phyloP scores from a whole-genome alignment of 768 basidiomycete species.

The Multifurca ochricompacta region DNA sequence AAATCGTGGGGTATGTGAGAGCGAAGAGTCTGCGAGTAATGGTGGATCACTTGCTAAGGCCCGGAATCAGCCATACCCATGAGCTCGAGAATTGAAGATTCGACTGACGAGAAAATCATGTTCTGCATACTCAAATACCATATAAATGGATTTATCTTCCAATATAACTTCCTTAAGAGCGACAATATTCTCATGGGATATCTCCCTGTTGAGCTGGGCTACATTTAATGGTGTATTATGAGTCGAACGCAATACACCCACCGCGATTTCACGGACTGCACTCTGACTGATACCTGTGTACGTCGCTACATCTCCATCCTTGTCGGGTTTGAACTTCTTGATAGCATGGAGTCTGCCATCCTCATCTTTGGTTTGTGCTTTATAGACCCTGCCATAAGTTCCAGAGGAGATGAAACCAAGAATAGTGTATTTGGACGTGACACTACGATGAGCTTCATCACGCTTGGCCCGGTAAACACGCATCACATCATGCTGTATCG shows the following conservation, averaged over 20 bases:
- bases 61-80: background rate
- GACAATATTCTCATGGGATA: constrained; percentile 85
- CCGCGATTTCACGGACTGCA: constrained; percentile 94
- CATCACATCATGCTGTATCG: constrained; percentile 62
- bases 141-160: constrained; percentile 97
- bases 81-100: constrained; percentile 3
- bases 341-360: constrained; percentile 80
- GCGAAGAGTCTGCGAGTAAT: constrained; percentile 88
- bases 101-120: constrained; percentile 95
- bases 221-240: constrained; percentile 15
- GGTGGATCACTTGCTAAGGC: constrained; percentile 92
- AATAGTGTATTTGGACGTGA: constrained; percentile 80
- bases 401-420: constrained; percentile 97
- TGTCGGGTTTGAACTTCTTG: constrained; percentile 99
- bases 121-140: constrained; percentile 99
- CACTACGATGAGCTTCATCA: constrained; percentile 57
- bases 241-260: constrained; percentile 34
- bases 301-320: constrained; percentile 91
- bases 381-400: constrained; percentile 98
- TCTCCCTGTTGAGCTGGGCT: constrained; percentile 76
- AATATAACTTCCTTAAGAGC: constrained; percentile 90
- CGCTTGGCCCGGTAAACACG: constrained; percentile 72
- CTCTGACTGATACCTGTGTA: constrained; percentile 99
- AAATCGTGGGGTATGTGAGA: constrained; percentile 64
- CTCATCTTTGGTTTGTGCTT: constrained; percentile 72